Evolutionary conservation across 2,329 filamentous ascomycete species (phyloP), one percentile per base, ranked within the genome.

Genomic region (Penicillium sclerotiorum): DNA sequence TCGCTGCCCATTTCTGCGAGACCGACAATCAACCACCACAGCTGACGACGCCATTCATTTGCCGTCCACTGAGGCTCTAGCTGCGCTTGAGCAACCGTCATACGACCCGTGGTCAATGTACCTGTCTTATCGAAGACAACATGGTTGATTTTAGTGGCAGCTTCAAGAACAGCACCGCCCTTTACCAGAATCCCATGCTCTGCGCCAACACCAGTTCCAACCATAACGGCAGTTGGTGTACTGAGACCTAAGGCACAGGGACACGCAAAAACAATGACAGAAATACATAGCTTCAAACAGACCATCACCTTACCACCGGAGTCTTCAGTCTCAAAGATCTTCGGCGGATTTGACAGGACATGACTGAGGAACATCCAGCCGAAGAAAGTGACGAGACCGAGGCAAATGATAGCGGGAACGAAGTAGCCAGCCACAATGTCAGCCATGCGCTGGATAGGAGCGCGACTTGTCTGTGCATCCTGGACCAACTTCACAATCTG

Each of bases 401-500:
- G 85, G 13, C 86, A 75, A 55, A 97, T 85, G 63, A 99, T 96
- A 12, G 85, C 81, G 0, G 94, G 94, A 1, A 99, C 89, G 63
- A 99, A 99, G 70, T 94, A 94, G 12, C 94, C 93, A 13, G 94
- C 92, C 37, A 99, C 84, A 2, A 83, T 85, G 72, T 99, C 94
- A 4, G 92, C 94, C 66, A 97, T 83, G 37, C 90, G 85, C 70
- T 99, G 94, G 52, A 99, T 99, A 0, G 94, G 94, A 7, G 94
- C 94, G 32, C 94, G 85, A 45, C 85, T 93, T 2, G 93, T 97
- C 71, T 99, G 94, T 3, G 94, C 94, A 68, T 96, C 90, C 71
- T 99, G 94, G 0, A 99, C 94, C n/a, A 97, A 82, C 71, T 93
- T 94, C 56, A 99, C 94, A 58, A 99, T 99, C 72, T 97, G 94